Percentiles rank a stretch among this genome's conserved stretches.
phyloP scores from a whole-genome alignment of 768 basidiomycete genomes.

The Rhizopogon salebrosus region DNA sequence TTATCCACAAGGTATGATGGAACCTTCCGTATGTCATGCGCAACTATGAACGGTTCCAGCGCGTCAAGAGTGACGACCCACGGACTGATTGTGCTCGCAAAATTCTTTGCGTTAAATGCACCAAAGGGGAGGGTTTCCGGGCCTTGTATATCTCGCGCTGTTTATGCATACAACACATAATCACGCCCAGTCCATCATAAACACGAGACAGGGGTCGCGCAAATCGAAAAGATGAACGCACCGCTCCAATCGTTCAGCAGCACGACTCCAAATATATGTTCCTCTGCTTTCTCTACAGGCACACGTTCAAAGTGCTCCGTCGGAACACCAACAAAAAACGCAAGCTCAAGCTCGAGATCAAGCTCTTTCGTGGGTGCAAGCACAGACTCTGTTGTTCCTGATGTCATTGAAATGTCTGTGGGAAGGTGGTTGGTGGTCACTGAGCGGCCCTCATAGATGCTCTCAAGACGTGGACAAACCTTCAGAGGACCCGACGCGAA shows the following conservation, averaged over 20 bases:
- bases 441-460: not conserved
- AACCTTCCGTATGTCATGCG: not conserved
- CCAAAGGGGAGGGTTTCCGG: conserved; percentile 1
- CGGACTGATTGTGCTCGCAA: conserved; percentile 3
- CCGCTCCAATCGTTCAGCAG: conserved; percentile 2
- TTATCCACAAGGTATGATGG: not conserved
- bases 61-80: conserved; percentile 5
- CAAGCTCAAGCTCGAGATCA: conserved; percentile 1
- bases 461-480: not conserved
- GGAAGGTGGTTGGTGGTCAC: not conserved
- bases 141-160: conserved; percentile 1
- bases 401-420: not conserved
- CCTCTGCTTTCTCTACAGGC: not conserved
- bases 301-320: not conserved
- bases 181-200: not conserved
- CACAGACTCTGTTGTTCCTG: not conserved
- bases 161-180: not conserved
- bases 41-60: conserved; percentile 1
- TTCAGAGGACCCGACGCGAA: not conserved
- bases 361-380: conserved; percentile 1
- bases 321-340: conserved; percentile 1
- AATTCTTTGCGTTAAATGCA: conserved; percentile 4
- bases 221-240: not conserved
- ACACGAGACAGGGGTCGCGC: not conserved
- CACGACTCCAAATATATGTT: conserved; percentile 4